Base-by-base conservation (phyloP, 2,329 filamentous ascomycete species). In the Fusarium sublunatum region DNA sequence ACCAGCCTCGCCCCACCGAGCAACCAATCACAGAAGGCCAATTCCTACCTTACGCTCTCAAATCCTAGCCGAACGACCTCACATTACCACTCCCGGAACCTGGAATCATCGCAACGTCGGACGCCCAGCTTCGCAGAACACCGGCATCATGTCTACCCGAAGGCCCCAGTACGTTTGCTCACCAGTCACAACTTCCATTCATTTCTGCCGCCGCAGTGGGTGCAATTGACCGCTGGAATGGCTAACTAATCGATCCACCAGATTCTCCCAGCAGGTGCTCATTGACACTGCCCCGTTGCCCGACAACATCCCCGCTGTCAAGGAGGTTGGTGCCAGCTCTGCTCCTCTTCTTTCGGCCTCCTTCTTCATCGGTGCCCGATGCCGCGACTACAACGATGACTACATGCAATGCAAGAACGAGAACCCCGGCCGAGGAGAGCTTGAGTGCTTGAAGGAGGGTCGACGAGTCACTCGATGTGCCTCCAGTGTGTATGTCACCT, bases 391-490 rank as follows among this genome's bases (percentile, higher is more conserved):
- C 85, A 98, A 98, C 80, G 95, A 99, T 83, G 95, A 99, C 81
- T 99, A 91, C 82, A 99, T 99, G 94, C 91, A 96, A 83, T 99
- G 95, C 90, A 99, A 99, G 89, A 91, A 87, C 70, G 93, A 97
- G 81, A 89, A 92, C 73, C 90, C 91, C 64, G 95, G 95, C 72
- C 88, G 87, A 79, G 95, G 93, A 77, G 95, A 99, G 83, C 79
- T 96, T 65, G 92, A 97, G 70, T 99, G 95, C 81, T 82, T 99
- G 86, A 94, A 92, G 84, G 95, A 99, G 82, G 95, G 95, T 54
- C 87, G 95, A 77, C 91, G 95, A 79, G 95, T 99, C 62, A 99
- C 95, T 71, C 88, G 95, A 81, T 99, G 95, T 83, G 95, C 95
- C 58, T 89, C 91, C 71, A 96, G 92, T 80, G 95, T 99, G 92